phyloP scores from a whole-genome alignment of 176 grass and related monocot species.

The Cenchrus purpureus region DNA sequence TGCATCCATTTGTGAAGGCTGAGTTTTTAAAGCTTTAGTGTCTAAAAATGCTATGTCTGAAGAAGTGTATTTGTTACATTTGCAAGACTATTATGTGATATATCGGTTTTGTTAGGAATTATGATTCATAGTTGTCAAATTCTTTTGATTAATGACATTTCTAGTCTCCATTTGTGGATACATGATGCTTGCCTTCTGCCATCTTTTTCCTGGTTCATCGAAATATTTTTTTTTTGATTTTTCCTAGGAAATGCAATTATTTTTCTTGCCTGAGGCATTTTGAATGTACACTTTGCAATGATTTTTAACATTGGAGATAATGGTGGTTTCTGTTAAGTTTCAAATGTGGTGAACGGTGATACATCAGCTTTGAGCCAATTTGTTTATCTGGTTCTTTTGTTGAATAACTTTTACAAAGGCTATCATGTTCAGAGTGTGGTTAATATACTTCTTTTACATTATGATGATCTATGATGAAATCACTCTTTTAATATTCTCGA shows the following conservation, averaged over 20 bases:
- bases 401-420: neutral
- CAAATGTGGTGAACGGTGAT: neutral
- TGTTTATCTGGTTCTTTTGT: too few relatives aligned
- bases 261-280: constrained; percentile 2
- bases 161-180: constrained; percentile 5
- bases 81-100: neutral
- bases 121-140: neutral
- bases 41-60: constrained; percentile 14
- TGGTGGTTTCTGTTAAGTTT: neutral
- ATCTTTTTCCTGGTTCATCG: constrained; percentile 7
- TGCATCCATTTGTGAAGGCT: neutral
- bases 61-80: neutral
- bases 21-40: neutral
- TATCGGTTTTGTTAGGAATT: neutral
- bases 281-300: constrained; percentile 2
- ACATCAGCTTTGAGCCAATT: too few relatives aligned
- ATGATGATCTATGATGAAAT: constrained; percentile 22
- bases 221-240: neutral
- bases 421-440: constrained; percentile 5
- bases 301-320: neutral
- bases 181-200: constrained; percentile 7
- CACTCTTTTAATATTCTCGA: neutral
- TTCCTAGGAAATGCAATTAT: constrained; percentile 9
- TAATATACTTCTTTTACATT: neutral
- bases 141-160: neutral